phyloP scores from a whole-genome alignment of 129 eudicot genomes.

The Glebionis coronaria region DNA sequence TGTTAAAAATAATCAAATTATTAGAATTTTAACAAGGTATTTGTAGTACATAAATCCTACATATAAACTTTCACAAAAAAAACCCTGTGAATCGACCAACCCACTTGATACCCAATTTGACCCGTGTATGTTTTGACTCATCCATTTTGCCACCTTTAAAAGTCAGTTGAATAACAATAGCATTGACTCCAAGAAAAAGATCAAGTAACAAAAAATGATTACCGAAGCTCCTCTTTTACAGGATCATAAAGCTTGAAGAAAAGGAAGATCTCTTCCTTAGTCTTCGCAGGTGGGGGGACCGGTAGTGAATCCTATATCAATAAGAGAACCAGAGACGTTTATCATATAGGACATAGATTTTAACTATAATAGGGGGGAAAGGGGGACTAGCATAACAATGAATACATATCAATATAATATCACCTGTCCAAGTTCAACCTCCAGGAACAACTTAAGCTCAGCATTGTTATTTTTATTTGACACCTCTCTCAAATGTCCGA shows the following conservation, averaged over 20 bases:
- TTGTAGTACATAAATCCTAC: too few species aligned
- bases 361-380: too few species aligned
- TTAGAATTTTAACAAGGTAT: too few species aligned
- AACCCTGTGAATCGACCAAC: too few species aligned
- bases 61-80: too few species aligned
- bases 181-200: not conserved
- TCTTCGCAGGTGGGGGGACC: constrained; percentile 61
- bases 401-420: not conserved
- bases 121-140: too few species aligned
- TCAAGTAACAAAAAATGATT: not conserved
- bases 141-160: not conserved
- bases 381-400: not conserved
- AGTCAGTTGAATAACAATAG: not conserved
- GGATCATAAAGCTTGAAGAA: constrained; percentile 90
- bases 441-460: constrained; percentile 3
- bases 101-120: too few species aligned
- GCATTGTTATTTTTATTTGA: not conserved
- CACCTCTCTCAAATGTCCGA: constrained; percentile 3
- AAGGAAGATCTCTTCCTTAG: constrained; percentile 81
- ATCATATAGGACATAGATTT: not conserved
- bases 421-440: constrained; percentile 2
- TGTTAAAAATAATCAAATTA: too few species aligned
- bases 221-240: constrained; percentile 81
- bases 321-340: not conserved
- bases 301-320: constrained; percentile 65